Evolutionary conservation across 257 asterid genomes (phyloP), one percentile per base, ranked within the genome.

Genomic region (Solanum chaucha): DNA sequence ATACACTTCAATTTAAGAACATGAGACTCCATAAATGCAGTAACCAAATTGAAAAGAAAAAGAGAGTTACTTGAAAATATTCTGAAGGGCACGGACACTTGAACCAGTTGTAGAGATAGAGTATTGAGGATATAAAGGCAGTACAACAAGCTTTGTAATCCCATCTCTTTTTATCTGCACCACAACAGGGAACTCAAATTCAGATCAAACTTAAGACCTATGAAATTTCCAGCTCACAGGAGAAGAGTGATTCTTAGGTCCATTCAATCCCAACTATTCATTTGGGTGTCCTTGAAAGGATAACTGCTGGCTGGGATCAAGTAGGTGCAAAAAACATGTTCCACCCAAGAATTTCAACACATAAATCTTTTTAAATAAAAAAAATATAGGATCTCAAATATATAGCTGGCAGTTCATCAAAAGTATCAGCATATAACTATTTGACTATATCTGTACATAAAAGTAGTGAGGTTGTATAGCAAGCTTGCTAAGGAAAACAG

Each of bases 101-200:
- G 99, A 97, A 14, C 99, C 99, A 24, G 99, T 95, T 17, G 99
- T 97, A 38, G 99, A 97, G 87, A 97, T 94, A 74, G 99, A 97
- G 88, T 94, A 97, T 55, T 97, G 99, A 91, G 99, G 99, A 89
- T 97, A 97, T 30, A 95, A 96, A 22, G 99, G 99, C 88, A 97
- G 93, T 64, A 97, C 98, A 10, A 97, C 99, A 22, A 97, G 98
- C 92, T 88, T 93, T 10, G 97, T 94, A 88, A 97, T 93, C 87
- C 90, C 89, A 70, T 97, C 99, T 88, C 93, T 91, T 93, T 97
- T 97, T 83, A 97, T 95, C 99, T 97, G 91, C 89, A 51, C 85
- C 38, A 86, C 17, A 48, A 81, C 44, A 81, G 68, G 68, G 85
- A 81, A 81, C 28, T 28, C 68, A 48, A 46, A 48, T 81, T 78